These are phyloP conservation scores for Macroventuria anomochaeta DNA, from an alignment of 2,329 filamentous ascomycete genomes.

Conservation along the genomic window DNA sequence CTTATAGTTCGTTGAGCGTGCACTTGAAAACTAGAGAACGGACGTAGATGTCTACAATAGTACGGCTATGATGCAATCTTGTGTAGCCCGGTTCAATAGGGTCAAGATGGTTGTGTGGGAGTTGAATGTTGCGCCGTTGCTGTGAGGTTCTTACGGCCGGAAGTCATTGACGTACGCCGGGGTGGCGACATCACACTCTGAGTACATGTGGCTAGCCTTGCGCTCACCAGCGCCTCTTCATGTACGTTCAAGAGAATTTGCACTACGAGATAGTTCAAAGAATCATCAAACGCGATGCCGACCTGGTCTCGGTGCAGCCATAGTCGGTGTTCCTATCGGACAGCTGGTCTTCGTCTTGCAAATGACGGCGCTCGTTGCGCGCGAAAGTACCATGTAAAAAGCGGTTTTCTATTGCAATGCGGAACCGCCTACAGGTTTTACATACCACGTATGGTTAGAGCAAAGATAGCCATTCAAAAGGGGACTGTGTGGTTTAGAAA, in stretches of 20 bases:
- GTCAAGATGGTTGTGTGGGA: neutral
- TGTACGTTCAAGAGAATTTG: neutral
- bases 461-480: no score
- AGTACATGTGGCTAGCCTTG: neutral
- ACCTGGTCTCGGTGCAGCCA: no score
- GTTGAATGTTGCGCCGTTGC: slow-evolving; percentile 1
- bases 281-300: no score
- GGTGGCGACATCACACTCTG: neutral
- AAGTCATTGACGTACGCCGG: slow-evolving; percentile 17
- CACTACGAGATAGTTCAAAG: no score
- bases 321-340: neutral
- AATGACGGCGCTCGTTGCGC: neutral
- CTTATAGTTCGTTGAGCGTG: neutral
- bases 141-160: slow-evolving; percentile 11
- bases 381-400: neutral
- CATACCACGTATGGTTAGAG: no score
- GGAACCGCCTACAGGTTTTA: neutral
- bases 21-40: neutral
- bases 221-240: neutral
- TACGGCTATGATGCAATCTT: neutral
- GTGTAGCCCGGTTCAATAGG: neutral
- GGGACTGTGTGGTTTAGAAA: no score
- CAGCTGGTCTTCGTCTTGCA: neutral
- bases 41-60: neutral
- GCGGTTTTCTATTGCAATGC: neutral